Evolutionary conservation across 495 filamentous ascomycete species (phyloP).

Genomic region (Hypomontagnella submonticulosa): DNA sequence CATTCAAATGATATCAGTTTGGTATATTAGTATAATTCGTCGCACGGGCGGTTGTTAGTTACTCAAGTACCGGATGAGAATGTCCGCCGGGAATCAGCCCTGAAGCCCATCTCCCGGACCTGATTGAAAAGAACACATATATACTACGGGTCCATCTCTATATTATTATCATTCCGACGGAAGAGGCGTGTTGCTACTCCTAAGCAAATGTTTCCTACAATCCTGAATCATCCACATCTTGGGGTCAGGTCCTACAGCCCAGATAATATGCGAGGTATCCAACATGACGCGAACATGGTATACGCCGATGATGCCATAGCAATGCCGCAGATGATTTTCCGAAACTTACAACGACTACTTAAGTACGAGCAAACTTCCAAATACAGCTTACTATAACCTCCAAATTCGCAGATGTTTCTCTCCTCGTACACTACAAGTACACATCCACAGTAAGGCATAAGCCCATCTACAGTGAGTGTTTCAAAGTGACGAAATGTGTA

Average conservation of each 20-base stretch:
- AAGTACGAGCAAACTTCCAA: not conserved
- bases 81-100: slow-evolving; percentile 13
- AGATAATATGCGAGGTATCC: not conserved
- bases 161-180: too few relatives aligned
- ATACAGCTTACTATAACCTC: slow-evolving; percentile 22
- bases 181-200: slow-evolving; percentile 9
- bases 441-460: slow-evolving; percentile 13
- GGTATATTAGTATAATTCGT: slow-evolving; percentile 28
- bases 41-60: slow-evolving; percentile 7
- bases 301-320: too few relatives aligned
- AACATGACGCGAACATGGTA: too few relatives aligned
- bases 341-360: not conserved
- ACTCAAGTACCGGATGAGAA: slow-evolving; percentile 28
- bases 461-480: slow-evolving; percentile 19
- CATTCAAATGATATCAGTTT: too few relatives aligned
- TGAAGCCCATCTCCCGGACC: not conserved
- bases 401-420: slow-evolving; percentile 24
- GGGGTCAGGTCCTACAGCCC: slow-evolving; percentile 4
- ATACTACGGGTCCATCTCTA: too few relatives aligned
- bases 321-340: too few relatives aligned
- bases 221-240: slow-evolving; percentile 9
- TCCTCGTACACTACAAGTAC: slow-evolving; percentile 2
- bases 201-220: not conserved
- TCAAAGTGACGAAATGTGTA: slow-evolving; percentile 42
- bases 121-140: too few relatives aligned